phyloP scores from a whole-genome alignment of 164 flowering plant species.

The Tinospora cordifolia region DNA sequence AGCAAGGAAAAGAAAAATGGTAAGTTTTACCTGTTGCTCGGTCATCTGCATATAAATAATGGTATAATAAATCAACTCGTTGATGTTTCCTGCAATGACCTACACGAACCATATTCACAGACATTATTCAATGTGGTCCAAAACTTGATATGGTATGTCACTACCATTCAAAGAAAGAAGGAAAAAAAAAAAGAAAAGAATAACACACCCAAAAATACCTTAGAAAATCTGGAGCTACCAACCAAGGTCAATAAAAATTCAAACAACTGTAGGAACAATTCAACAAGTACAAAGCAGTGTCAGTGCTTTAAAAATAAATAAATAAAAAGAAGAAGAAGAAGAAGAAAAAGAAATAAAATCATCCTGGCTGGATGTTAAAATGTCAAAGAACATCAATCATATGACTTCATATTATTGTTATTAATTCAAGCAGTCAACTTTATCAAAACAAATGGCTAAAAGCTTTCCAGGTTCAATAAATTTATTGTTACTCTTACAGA shows the following conservation, averaged over 20 bases:
- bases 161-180: neutral
- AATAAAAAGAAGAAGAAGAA: no score
- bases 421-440: no score
- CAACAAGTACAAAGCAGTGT: neutral
- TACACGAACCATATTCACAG: conserved; percentile 18
- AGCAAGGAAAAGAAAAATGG: neutral
- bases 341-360: neutral
- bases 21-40: conserved; percentile 70
- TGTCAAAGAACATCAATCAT: neutral
- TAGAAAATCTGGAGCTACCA: conserved; percentile 50
- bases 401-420: no score
- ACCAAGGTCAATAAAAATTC: conserved; percentile 77
- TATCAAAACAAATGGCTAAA: neutral
- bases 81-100: conserved; percentile 52
- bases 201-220: conserved; percentile 32
- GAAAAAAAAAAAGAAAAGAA: neutral
- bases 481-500: neutral
- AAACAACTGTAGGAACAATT: conserved; percentile 47
- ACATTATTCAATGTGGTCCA: neutral
- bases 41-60: conserved; percentile 84
- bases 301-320: neutral
- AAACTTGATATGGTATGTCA: neutral
- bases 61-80: conserved; percentile 72
- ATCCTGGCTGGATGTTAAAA: neutral
- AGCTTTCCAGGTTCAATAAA: neutral